Conservation (phyloP, 2,329 filamentous ascomycete genomes). For the Onygenales sp. region DNA sequence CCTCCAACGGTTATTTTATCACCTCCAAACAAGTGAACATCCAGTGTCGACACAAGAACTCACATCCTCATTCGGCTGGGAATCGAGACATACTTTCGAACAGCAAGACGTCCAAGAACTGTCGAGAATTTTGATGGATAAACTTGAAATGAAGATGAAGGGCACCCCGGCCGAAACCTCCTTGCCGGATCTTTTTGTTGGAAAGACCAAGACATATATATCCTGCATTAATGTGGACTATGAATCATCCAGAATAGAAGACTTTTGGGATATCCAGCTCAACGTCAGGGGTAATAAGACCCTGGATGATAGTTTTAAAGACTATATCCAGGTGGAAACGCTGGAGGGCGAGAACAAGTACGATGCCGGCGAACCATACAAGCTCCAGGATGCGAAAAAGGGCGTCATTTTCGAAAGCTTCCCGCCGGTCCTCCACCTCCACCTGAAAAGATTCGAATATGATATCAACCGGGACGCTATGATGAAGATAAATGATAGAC, state of each 20-base stretch:
- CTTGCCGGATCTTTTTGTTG: constrained; percentile 83
- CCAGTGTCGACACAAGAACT: constrained; percentile 88
- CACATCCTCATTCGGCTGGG: constrained; percentile 96
- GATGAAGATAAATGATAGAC: constrained; percentile 73
- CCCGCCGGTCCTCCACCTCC: constrained; percentile 15
- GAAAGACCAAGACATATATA: constrained; percentile 98
- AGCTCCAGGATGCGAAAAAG: constrained; percentile 92
- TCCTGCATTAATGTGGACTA: constrained; percentile 98
- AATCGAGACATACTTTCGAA: constrained; percentile 94
- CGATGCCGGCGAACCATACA: constrained; percentile 79
- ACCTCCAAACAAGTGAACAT: constrained; percentile 72
- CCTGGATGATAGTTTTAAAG: constrained; percentile 85
- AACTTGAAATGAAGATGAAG: constrained; percentile 97
- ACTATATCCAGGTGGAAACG: constrained; percentile 94
- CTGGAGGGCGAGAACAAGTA: constrained; percentile 99
- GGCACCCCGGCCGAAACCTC: constrained; percentile 85
- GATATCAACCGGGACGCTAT: constrained; percentile 92
- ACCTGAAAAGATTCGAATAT: constrained; percentile 80
- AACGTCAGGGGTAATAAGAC: constrained; percentile 93
- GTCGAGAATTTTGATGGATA: constrained; percentile 93
- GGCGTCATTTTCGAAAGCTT: constrained; percentile 91
- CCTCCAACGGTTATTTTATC: constrained; percentile 87
- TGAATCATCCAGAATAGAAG: constrained; percentile 88
- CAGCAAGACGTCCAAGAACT: constrained; percentile 98
- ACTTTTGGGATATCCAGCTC: constrained; percentile 98